Evolutionary conservation across 2,329 filamentous ascomycete genomes (phyloP).

Genomic region (Fusarium phyllophilum): DNA sequence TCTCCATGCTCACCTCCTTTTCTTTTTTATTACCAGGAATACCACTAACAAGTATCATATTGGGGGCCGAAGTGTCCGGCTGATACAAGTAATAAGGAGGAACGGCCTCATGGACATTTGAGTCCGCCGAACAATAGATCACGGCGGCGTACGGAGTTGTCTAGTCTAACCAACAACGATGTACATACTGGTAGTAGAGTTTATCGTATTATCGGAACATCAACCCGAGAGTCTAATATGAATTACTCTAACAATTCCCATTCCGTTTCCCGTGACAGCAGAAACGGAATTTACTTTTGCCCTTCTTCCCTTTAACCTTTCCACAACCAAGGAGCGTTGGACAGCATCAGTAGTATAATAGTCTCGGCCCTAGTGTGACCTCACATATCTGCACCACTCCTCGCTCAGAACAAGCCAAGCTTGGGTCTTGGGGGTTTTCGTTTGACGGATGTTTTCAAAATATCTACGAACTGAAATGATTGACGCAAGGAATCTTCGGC

Average conservation of each 20-base stretch:
- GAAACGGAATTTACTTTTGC: constrained; percentile 3
- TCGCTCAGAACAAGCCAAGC: not conserved
- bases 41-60: not conserved
- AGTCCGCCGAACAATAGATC: constrained; percentile 5
- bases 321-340: not conserved
- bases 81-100: not conserved
- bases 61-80: constrained; percentile 3
- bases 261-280: constrained; percentile 20
- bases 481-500: constrained; percentile 13
- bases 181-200: not conserved
- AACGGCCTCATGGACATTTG: constrained; percentile 10
- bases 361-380: constrained; percentile 20
- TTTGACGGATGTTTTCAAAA: not conserved
- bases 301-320: constrained; percentile 3
- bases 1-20: not conserved
- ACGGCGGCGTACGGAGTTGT: not conserved
- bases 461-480: not conserved
- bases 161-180: not conserved
- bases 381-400: not conserved
- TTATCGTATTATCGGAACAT: not conserved
- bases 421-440: not conserved
- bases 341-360: constrained; percentile 1
- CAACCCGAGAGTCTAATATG: not conserved
- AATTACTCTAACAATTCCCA: constrained; percentile 22
- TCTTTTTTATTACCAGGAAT: accelerated